Percentiles rank a stretch among this genome's conserved stretches.
Evolutionary conservation across 2,329 filamentous ascomycete species (phyloP).

Genomic region (Botryotinia narcissicola): DNA sequence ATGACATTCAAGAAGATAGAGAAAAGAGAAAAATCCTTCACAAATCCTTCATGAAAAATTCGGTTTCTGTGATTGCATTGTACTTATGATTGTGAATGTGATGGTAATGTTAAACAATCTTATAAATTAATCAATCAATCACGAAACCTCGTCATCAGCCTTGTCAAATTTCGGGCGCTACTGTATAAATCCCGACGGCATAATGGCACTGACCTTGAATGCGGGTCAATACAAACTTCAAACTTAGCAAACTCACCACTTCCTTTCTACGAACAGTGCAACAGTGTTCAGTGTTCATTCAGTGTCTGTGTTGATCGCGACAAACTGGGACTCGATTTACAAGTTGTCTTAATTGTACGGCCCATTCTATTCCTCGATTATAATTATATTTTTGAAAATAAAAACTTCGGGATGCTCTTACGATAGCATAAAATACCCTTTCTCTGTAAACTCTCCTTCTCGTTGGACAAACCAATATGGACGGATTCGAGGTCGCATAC

Average conservation of each 20-base stretch:
- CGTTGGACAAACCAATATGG: slow-evolving; percentile 37
- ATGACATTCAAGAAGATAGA: not conserved
- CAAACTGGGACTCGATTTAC: slow-evolving; percentile 5
- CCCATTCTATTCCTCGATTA: slow-evolving; percentile 6
- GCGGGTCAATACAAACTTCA: slow-evolving; percentile 17
- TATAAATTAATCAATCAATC: not conserved
- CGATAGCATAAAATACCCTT: slow-evolving; percentile 28
- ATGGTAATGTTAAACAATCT: not conserved
- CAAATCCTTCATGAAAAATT: not conserved
- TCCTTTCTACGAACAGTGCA: slow-evolving; percentile 10
- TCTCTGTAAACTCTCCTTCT: slow-evolving; percentile 7
- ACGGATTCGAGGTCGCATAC: slow-evolving; percentile 64
- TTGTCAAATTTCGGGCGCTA: slow-evolving; percentile 10
- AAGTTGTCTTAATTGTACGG: not conserved
- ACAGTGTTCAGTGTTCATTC: slow-evolving; percentile 13
- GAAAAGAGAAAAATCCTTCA: not conserved
- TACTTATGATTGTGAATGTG: not conserved
- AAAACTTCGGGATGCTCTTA: slow-evolving; percentile 31
- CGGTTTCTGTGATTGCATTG: not conserved
- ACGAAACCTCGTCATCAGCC: slow-evolving; percentile 5
- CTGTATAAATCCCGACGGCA: not conserved
- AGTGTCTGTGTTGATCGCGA: slow-evolving; percentile 22
- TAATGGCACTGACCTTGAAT: not conserved
- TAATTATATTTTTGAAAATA: slow-evolving; percentile 17
- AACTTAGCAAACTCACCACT: not conserved